phyloP scores from a whole-genome alignment of 2,329 filamentous ascomycete species.

The Seiridium cupressi region DNA sequence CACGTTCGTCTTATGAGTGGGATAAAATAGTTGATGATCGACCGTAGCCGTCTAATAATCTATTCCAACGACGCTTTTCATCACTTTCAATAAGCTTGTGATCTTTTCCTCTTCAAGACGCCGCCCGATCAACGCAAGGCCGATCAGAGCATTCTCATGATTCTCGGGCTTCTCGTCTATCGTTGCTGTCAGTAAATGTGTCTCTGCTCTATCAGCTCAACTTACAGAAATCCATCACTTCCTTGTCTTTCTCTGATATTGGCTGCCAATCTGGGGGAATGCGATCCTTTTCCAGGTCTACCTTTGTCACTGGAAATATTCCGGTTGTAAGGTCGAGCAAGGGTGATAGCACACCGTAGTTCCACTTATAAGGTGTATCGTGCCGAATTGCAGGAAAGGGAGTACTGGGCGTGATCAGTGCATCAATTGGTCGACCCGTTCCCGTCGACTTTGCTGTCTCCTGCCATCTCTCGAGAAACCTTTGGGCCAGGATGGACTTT shows the following conservation, averaged over 20 bases:
- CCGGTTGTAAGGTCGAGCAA: constrained; percentile 20
- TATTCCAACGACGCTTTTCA: constrained; percentile 12
- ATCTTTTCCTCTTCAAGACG: constrained; percentile 23
- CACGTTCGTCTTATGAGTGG: too few relatives aligned
- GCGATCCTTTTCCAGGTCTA: constrained; percentile 19
- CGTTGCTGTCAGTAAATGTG: background rate
- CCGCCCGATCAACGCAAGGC: constrained; percentile 18
- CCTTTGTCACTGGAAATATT: constrained; percentile 20
- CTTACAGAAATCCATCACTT: constrained; percentile 18
- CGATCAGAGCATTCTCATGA: constrained; percentile 22
- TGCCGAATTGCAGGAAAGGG: constrained; percentile 11
- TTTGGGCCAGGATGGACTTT: constrained; percentile 14
- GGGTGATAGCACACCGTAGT: constrained; percentile 13
- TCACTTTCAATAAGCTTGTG: constrained; percentile 14
- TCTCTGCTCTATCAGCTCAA: background rate
- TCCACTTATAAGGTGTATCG: constrained; percentile 11
- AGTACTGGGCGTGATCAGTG: constrained; percentile 10
- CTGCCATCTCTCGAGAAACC: constrained; percentile 21
- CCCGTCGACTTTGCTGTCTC: constrained; percentile 8
- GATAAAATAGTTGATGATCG: too few relatives aligned
- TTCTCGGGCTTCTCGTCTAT: constrained; percentile 19
- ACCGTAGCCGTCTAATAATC: background rate
- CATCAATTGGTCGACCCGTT: constrained; percentile 13
- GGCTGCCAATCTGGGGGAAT: constrained; percentile 18
- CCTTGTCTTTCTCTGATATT: constrained; percentile 16